Base-by-base conservation (phyloP, 108 stramenopile species). In the Aurantiochytrium sp. region DNA sequence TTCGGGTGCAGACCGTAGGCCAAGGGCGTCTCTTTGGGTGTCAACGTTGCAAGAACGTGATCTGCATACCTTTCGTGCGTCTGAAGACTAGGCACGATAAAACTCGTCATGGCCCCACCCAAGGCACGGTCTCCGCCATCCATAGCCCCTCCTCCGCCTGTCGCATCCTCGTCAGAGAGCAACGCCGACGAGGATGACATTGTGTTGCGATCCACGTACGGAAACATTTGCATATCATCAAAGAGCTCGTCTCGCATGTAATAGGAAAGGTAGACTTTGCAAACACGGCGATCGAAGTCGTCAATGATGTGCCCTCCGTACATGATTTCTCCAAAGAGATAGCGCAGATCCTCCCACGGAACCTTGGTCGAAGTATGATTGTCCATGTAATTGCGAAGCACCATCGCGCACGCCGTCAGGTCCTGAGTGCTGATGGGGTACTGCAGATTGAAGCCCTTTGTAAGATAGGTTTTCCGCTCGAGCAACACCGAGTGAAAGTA, bases 241-340 rank as follows among this genome's bases (percentile, higher is more conserved):
- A 92, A 69, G 8, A 92, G 53, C 29, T 72, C 29, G 58, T 92
- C 91, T 25, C 45, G 35, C 76, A 92, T 88, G 55, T 89, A 83
- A 57, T 93, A 92, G 83, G 91, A 49, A 14, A 95, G 88, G 87
- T 94, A 94, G 19, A 91, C 72, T 18, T 89, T 90, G 35, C 90
- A 92, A 21, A 92, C 90, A 10, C 92, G 69, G 5, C 95, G 88
- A 69, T 95, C 95, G 45, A 91, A 94, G 89, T 72, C 92, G 45
- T 95, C 93, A 16, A 93, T 93, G 83, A 95, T 93, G 90, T 95
- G 94, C 14, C 95, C 95, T 14, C 95, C 95, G 72, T 95, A 95
- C 92, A 95, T 95, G 72, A 95, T 94, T 60, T 94, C 95, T 44
- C 95, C 95, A 60, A 95, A 95, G 44, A 95, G 89, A 87, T 94